Percentiles rank a stretch among this genome's conserved stretches.
These are phyloP conservation scores for Digitaria exilis DNA, from an alignment of 202 grass and related monocot species.

Conservation along the genomic window DNA sequence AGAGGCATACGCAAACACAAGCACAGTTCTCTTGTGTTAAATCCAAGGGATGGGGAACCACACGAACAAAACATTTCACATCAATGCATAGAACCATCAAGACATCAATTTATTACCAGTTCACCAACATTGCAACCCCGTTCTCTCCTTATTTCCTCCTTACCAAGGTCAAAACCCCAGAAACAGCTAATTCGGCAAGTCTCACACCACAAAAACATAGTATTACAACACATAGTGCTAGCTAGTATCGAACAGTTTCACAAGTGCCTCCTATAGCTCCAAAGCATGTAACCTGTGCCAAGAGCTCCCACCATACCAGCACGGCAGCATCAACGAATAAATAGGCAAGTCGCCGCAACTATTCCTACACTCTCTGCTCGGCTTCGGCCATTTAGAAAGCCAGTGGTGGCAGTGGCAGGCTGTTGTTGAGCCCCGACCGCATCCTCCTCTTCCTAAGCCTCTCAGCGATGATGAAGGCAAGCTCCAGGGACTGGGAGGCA, in stretches of 20 bases:
- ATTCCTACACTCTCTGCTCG: slow-evolving; percentile 23
- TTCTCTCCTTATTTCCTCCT: slow-evolving; percentile 47
- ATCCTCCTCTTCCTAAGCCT: slow-evolving; percentile 92
- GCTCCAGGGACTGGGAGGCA: slow-evolving; percentile 82
- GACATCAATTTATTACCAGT: slow-evolving; percentile 3
- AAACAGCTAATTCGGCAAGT: slow-evolving; percentile 26
- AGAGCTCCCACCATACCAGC: slow-evolving; percentile 53
- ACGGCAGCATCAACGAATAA: slow-evolving; percentile 52
- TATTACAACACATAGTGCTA: slow-evolving; percentile 34
- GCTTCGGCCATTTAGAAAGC: slow-evolving; percentile 56
- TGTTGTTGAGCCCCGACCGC: slow-evolving; percentile 49
- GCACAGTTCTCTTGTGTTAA: not conserved
- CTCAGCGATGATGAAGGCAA: slow-evolving; percentile 90
- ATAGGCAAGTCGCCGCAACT: slow-evolving; percentile 30
- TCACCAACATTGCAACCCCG: slow-evolving; percentile 17
- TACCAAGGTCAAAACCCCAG: slow-evolving; percentile 40
- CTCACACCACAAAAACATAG: slow-evolving; percentile 38
- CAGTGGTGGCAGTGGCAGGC: slow-evolving; percentile 63
- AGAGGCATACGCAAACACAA: not conserved
- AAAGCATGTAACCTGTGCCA: slow-evolving; percentile 36
- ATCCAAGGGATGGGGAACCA: not conserved
- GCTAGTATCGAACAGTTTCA: slow-evolving; percentile 30
- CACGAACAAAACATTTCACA: not conserved
- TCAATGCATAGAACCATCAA: not conserved
- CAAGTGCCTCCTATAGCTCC: slow-evolving; percentile 37